Evolutionary conservation across 1,284 basidiomycete genomes (phyloP).

Genomic region (Melampsora larici-populina): DNA sequence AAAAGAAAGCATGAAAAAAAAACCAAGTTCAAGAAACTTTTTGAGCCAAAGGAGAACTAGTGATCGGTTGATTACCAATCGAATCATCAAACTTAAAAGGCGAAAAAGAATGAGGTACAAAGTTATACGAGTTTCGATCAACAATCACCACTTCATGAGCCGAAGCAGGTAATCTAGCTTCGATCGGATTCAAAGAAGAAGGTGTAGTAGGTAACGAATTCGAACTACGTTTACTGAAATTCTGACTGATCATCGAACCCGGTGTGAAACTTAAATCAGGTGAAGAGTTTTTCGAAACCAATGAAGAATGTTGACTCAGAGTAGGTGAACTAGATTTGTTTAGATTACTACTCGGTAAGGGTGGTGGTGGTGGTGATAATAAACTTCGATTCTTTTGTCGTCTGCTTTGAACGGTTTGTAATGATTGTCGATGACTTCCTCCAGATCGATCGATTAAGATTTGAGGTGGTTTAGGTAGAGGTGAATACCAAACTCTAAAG

Average conservation of each 20-base stretch:
- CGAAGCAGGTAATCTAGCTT: too few relatives aligned
- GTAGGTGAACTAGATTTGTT: background rate
- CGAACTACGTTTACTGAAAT: too few relatives aligned
- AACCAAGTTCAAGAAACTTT: background rate
- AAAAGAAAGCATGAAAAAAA: background rate
- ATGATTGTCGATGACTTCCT: background rate
- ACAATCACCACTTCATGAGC: background rate
- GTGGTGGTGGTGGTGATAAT: background rate
- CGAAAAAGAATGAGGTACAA: background rate
- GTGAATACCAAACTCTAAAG: slow-evolving; percentile 29
- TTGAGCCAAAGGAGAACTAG: background rate
- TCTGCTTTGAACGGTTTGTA: too few relatives aligned
- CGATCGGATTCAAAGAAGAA: background rate
- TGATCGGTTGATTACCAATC: background rate
- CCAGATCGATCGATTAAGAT: slow-evolving; percentile 12
- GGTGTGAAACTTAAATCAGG: background rate
- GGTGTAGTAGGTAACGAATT: background rate
- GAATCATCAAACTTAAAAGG: background rate
- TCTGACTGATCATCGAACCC: background rate
- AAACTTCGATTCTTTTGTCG: too few relatives aligned
- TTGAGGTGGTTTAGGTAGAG: slow-evolving; percentile 12
- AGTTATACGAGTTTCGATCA: background rate
- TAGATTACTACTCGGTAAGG: too few relatives aligned
- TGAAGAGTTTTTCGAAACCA: background rate
- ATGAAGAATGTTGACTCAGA: background rate